Evolutionary conservation across 371 early-diverging fungal species (phyloP).

Genomic region (Nematocida parisii): DNA sequence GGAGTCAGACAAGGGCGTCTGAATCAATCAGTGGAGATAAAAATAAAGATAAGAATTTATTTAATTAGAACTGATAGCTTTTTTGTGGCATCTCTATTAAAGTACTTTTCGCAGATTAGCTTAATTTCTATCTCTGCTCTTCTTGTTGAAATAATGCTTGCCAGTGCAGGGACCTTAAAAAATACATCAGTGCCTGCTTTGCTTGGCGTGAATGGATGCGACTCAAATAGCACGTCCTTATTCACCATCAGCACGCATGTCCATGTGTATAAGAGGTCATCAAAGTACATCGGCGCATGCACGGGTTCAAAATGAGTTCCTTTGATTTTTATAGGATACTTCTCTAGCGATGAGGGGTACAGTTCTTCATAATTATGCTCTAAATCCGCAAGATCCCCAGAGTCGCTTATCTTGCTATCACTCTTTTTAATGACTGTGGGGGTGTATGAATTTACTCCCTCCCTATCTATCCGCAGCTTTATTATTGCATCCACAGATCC

Average conservation of each 20-base stretch:
- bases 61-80: constrained; percentile 30
- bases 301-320: not conserved
- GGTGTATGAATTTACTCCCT: not conserved
- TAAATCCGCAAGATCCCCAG: not conserved
- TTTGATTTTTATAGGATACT: constrained; percentile 27
- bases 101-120: constrained; percentile 32
- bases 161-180: constrained; percentile 38
- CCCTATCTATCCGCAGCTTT: constrained; percentile 1
- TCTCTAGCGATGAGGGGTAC: constrained; percentile 11
- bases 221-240: constrained; percentile 16
- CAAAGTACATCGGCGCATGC: constrained; percentile 36
- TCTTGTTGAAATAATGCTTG: not conserved
- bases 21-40: not conserved
- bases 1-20: not conserved
- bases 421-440: not conserved
- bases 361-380: not conserved
- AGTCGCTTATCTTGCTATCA: not conserved
- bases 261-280: constrained; percentile 17
- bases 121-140: constrained; percentile 23
- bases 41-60: constrained; percentile 16
- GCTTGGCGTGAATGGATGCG: constrained; percentile 31
- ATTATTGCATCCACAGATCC: constrained; percentile 8
- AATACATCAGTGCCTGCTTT: constrained; percentile 18
- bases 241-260: constrained; percentile 26
- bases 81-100: constrained; percentile 11